Evolutionary conservation across 164 flowering plant genomes (phyloP).

Genomic region (Dillenia turbinata): DNA sequence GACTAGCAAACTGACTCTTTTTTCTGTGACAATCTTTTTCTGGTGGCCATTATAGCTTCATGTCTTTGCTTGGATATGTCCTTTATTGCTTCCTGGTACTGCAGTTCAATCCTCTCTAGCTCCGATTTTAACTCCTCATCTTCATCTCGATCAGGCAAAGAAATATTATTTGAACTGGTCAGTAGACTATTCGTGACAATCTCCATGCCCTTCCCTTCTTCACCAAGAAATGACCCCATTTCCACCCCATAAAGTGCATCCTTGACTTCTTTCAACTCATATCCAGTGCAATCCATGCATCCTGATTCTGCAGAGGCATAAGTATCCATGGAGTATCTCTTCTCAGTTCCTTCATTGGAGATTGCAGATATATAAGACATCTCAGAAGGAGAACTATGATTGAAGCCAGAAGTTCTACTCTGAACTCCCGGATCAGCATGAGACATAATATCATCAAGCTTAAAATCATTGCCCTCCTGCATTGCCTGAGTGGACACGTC

Average conservation of each 20-base stretch:
- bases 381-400: conserved; percentile 19
- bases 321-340: conserved; percentile 7
- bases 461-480: conserved; percentile 14
- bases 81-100: conserved; percentile 40
- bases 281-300: conserved; percentile 10
- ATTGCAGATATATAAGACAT: conserved; percentile 30
- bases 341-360: conserved; percentile 27
- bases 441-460: conserved; percentile 17
- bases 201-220: conserved; percentile 4
- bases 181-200: background rate
- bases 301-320: conserved; percentile 19
- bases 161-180: conserved; percentile 16
- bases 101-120: conserved; percentile 44
- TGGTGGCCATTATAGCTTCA: conserved; percentile 44
- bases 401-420: conserved; percentile 13
- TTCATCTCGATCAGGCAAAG: conserved; percentile 17
- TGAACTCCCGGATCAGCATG: conserved; percentile 16
- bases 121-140: conserved; percentile 38
- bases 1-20: conserved; percentile 17
- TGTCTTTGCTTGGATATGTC: conserved; percentile 42
- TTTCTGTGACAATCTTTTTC: conserved; percentile 35
- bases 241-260: conserved; percentile 12
- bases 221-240: conserved; percentile 1
- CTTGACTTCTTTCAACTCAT: conserved; percentile 7
- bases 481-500: conserved; percentile 11